These are phyloP conservation scores for Aspergillus felis DNA, from an alignment of 2,329 filamentous ascomycete species.

Conservation along the genomic window DNA sequence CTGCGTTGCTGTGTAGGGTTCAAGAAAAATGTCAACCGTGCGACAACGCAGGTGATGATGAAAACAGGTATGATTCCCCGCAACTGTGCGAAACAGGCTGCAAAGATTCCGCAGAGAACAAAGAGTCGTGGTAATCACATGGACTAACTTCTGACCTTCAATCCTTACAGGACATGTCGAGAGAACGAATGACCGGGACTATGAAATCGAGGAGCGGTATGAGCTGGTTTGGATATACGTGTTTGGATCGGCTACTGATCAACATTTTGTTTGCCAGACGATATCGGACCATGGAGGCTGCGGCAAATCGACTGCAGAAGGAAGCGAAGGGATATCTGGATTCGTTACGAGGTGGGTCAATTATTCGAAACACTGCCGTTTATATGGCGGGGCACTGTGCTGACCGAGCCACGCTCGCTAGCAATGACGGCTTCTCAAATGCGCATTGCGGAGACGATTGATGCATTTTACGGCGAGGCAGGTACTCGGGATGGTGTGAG, in stretches of 20 bases:
- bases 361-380: neutral
- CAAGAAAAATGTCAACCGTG: constrained; percentile 97
- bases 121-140: neutral
- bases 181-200: constrained; percentile 97
- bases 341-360: constrained; percentile 71
- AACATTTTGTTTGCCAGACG: constrained; percentile 53
- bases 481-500: constrained; percentile 93
- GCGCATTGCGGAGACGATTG: constrained; percentile 98
- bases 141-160: constrained; percentile 1
- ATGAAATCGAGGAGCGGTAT: constrained; percentile 92
- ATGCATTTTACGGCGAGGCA: constrained; percentile 96
- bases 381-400: neutral
- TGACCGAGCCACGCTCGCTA: neutral
- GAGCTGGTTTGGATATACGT: neutral
- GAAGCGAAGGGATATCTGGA: constrained; percentile 98
- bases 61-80: constrained; percentile 67
- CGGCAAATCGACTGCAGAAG: constrained; percentile 86
- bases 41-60: constrained; percentile 99
- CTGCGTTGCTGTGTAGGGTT: constrained; percentile 55
- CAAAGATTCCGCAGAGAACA: neutral
- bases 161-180: constrained; percentile 74
- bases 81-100: neutral
- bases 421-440: neutral
- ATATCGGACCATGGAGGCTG: constrained; percentile 95
- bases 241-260: neutral